Evolutionary conservation across 2,329 filamentous ascomycete genomes (phyloP), one percentile per base, ranked within the genome.

Genomic region (Cadophora sp.): DNA sequence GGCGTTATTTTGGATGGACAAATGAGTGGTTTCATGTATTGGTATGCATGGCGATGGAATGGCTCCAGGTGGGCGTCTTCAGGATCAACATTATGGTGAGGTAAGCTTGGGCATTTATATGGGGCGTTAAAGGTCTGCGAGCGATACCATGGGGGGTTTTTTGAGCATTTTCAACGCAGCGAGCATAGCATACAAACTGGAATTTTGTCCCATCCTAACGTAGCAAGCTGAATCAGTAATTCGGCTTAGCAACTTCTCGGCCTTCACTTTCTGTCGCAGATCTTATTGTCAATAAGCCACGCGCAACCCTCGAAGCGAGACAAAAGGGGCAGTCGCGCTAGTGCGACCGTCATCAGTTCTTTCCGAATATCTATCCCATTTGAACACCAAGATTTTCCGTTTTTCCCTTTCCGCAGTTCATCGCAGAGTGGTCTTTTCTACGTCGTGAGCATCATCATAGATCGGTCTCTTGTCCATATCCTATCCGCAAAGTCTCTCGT

Each of bases 151-250:
- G 27, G 30, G 50, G 50, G n/a, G 20, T 56, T 8, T 16, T 58
- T 59, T 36, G 13, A 47, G 22, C 41, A 58, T 58, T 47, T 36
- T 60, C 56, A 30, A 24, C 58, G 33, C 24, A 48, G 41, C 58
- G 22, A 60, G 39, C 22, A 60, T 60, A 60, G 58, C 41, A 27
- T 24, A 58, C 11, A 13, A 13, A 13, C 16, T 13, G 13, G n/a
- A 22, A 24, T 13, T 11, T 51, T 51, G 22, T n/a, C n/a, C n/a
- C n/a, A 36, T 24, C 36, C 6, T 16, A n/a, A 39, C 2, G 18
- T 39, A 16, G 27, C 8, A 45, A 14, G 18, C 20, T 18, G 4
- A 41, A 58, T 24, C 4, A 33, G 22, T 24, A 20, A 14, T 60
- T 60, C 41, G 45, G 22, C 16, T 30, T 47, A 9, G 2, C 50